A percentile compares a stretch with the other conserved stretches of the same genome.
Conservation (phyloP, 768 basidiomycete genomes). For the Lentinula raphanica region DNA sequence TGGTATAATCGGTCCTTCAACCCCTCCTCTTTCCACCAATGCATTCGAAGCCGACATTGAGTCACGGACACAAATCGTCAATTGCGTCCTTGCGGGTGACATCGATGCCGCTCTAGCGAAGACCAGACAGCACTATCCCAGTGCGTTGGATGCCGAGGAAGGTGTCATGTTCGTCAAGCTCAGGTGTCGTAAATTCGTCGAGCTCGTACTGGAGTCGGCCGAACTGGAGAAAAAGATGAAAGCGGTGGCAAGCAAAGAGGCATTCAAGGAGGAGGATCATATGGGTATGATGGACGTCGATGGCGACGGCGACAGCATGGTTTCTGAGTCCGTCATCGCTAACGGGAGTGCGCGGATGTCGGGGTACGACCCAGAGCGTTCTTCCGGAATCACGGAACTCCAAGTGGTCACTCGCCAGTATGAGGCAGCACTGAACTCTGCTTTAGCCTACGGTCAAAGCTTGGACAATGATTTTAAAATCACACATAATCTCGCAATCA, state of each 20-base stretch:
- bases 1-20: conserved; percentile 16
- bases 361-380: conserved; percentile 15
- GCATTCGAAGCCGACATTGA: conserved; percentile 48
- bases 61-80: conserved; percentile 64
- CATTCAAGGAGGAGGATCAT: conserved; percentile 35
- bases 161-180: conserved; percentile 77
- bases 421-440: conserved; percentile 55
- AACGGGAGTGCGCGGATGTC: conserved; percentile 6
- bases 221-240: conserved; percentile 64
- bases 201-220: conserved; percentile 67
- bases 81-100: conserved; percentile 62
- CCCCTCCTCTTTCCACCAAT: conserved; percentile 14
- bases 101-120: conserved; percentile 63
- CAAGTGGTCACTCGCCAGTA: conserved; percentile 34
- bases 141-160: conserved; percentile 60
- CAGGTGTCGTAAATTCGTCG: conserved; percentile 81
- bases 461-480: conserved; percentile 64
- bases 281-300: conserved; percentile 66
- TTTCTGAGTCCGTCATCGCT: not conserved
- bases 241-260: conserved; percentile 25
- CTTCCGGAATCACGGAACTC: conserved; percentile 2
- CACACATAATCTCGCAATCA: conserved; percentile 59
- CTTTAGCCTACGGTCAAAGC: conserved; percentile 69
- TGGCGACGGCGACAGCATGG: conserved; percentile 36
- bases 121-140: conserved; percentile 51